phyloP scores from a whole-genome alignment of 176 grass and related monocot species.

The Oryza longistaminata region DNA sequence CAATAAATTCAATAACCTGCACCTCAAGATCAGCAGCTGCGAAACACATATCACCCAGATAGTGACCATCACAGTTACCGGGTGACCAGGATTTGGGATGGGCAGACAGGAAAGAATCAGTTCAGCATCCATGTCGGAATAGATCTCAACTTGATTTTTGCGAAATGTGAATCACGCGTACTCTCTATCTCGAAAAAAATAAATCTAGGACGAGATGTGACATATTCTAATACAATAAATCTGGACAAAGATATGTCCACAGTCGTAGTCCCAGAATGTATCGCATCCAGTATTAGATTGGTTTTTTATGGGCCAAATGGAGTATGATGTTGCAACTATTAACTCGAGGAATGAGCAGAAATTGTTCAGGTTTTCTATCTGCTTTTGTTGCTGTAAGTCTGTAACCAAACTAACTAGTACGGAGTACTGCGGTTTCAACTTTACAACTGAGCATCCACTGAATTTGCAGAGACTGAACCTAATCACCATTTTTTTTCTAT shows the following conservation, averaged over 20 bases:
- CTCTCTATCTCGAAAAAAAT: no score
- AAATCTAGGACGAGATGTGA: no score
- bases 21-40: conserved; percentile 24
- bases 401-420: no score
- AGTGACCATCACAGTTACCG: background rate
- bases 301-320: no score
- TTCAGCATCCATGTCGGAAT: conserved; percentile 25
- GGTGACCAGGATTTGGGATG: background rate
- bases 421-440: no score
- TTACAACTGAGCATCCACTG: background rate
- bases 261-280: no score
- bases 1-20: background rate
- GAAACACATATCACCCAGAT: background rate
- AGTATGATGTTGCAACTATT: background rate
- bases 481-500: background rate
- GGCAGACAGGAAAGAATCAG: background rate
- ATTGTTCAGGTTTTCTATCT: background rate
- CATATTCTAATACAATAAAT: no score
- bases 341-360: background rate
- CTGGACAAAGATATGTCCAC: conserved; percentile 4
- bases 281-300: no score
- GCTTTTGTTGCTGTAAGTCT: background rate
- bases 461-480: conserved; percentile 8
- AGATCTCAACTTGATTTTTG: background rate
- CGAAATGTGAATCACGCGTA: conserved; percentile 25